Base-by-base conservation (phyloP, 2,329 filamentous ascomycete genomes). In the Alternaria arbusti region DNA sequence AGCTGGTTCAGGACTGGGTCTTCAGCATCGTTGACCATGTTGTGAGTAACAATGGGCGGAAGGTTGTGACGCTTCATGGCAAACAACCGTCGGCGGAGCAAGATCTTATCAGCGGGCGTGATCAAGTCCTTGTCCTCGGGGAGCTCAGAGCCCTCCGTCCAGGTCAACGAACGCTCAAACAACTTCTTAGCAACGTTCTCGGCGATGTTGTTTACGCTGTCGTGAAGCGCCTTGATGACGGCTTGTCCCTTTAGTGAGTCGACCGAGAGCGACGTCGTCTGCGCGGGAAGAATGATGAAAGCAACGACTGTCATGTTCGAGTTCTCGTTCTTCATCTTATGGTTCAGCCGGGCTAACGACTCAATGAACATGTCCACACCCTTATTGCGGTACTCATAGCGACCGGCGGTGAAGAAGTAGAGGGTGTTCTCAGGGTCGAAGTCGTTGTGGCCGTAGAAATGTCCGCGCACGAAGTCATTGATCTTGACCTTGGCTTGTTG, bases 331-430 rank as follows among this genome's bases (percentile, higher is more conserved):
- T 98, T 98, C 77, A 99, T 88, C 43, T 91, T 89, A 84, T 98
- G 94, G 82, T 99, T 99, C 74, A 99, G 84, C 46, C 96, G 92
- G 26, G 96, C 96, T 67, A 99, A 84, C 4, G 94, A 96, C 82
- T 99, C 96, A 71, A 99, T 97, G 81, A 98, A 99, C 96, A 99
- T 98, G 81, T 99, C 96, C 10, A 97, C 95, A 76, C 96, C 96
- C 83, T 99, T 99, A 79, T 99, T 99, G 69, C 96, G 87, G 86
- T 95, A 99, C 81, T 99, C 96, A 77, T 99, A 99, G 67, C 96
- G 91, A 64, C 96, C 96, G 7, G 96, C 92, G 4, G 94, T 99
- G 85, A 99, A 99, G 83, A 98, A 91, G 83, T 97, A 99, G 36
- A 99, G 87, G 0, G 96, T 99, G 81, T 98, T 97, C 64, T 98